Base-by-base conservation (phyloP, 2,329 filamentous ascomycete genomes). In the Colletotrichum aenigma region DNA sequence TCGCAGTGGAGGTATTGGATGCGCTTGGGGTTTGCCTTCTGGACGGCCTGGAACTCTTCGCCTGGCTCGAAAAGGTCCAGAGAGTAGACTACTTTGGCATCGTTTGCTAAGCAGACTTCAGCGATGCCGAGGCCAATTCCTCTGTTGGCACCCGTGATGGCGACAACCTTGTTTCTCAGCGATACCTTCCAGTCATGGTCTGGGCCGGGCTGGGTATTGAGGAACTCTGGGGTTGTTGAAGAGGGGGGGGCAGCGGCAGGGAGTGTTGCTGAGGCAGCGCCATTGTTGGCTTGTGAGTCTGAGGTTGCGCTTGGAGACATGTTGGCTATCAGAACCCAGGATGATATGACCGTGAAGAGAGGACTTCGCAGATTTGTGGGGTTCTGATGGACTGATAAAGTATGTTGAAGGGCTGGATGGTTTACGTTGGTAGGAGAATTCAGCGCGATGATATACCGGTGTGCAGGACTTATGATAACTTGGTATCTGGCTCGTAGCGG, bases 1-100 rank as follows among this genome's bases (percentile, higher is more conserved):
- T 88, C 86, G 78, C 86, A 86, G 71, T 88, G 80, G 71, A 88
- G 79, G 79, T 86, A 89, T 68, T 84, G 82, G n/a, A 90, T 79
- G n/a, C 81, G 81, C 73, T 86, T 85, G 24, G 86, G 84, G 78
- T 86, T 84, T 5, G 82, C 80, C 77, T 87, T 86, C 52, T 83
- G 80, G 6, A 75, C 24, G 6, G 66, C 74, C 3, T 74, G 66
- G 64, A 86, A 82, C 81, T 85, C 74, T 73, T 85, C 79, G 78
- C 84, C 77, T 70, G 86, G 81, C 71, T 83, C 62, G 78, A 82
- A 81, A 58, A 87, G 80, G 78, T 87, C 86, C 36, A 87, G 80
- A 13, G 83, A 85, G 81, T 84, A 87, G 62, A 87, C 81, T 26
- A 75, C 78, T 34, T 81, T 82, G 24, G 87, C 87, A 5, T 80